Percentiles rank a stretch among this genome's conserved stretches.
These are phyloP conservation scores for Pythium plurisporium DNA, from an alignment of 352 stramenopile species.

Conservation along the genomic window DNA sequence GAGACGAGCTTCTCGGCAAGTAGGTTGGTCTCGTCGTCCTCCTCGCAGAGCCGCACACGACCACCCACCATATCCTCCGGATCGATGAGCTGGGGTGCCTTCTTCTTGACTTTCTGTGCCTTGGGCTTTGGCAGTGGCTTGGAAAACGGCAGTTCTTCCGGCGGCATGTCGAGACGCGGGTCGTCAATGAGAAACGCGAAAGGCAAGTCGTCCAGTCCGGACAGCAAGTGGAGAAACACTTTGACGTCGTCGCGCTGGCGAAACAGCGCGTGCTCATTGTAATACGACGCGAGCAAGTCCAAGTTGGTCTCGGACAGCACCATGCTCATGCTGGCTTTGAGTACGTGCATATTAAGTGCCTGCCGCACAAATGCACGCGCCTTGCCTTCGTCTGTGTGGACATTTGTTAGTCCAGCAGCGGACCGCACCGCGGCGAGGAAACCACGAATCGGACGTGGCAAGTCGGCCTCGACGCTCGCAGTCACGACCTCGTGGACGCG, in stretches of 20 bases:
- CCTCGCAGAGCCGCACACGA: conserved; percentile 61
- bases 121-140: conserved; percentile 45
- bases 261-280: conserved; percentile 74
- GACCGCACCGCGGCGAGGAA: conserved; percentile 59
- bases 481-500: conserved; percentile 65
- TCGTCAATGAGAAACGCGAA: conserved; percentile 84
- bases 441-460: conserved; percentile 62
- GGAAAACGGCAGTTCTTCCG: conserved; percentile 71
- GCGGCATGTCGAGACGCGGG: conserved; percentile 49
- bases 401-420: conserved; percentile 55
- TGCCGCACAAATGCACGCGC: conserved; percentile 72
- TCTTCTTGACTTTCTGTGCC: conserved; percentile 45
- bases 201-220: conserved; percentile 55
- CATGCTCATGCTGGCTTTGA: conserved; percentile 63
- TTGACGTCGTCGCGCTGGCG: conserved; percentile 74
- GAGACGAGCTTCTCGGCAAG: conserved; percentile 73
- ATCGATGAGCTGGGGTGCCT: conserved; percentile 71
- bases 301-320: conserved; percentile 70
- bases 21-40: conserved; percentile 58
- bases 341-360: conserved; percentile 78
- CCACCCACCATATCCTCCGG: conserved; percentile 80
- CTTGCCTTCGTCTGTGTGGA: conserved; percentile 72
- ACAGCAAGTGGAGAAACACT: conserved; percentile 66
- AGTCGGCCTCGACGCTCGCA: conserved; percentile 62
- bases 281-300: conserved; percentile 75